A percentile compares a stretch with the other conserved stretches of the same genome.
phyloP scores from a whole-genome alignment of 805 yeast genomes.

The Suhomyces emberorum region DNA sequence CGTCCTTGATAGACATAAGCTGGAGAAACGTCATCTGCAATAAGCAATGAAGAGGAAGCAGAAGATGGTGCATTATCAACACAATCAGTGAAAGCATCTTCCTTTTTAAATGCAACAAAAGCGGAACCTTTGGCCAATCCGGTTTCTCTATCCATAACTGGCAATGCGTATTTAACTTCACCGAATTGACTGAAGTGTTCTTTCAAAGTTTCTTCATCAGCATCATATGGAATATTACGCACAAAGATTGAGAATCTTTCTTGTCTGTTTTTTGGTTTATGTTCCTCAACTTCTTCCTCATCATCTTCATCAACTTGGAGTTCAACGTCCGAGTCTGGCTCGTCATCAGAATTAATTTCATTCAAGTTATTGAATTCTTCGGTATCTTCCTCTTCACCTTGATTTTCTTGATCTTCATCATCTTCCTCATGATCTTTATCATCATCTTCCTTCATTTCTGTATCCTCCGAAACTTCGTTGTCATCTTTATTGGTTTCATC shows the following conservation, averaged over 20 bases:
- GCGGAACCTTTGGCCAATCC: constrained; percentile 93
- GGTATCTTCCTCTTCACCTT: constrained; percentile 27
- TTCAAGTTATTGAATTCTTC: constrained; percentile 30
- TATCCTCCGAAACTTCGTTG: constrained; percentile 40
- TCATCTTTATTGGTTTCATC: constrained; percentile 36
- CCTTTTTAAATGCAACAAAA: constrained; percentile 76
- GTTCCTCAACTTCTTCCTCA: constrained; percentile 24
- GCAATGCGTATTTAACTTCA: constrained; percentile 85
- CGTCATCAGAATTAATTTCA: constrained; percentile 32
- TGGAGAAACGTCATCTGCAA: constrained; percentile 90
- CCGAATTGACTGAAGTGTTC: constrained; percentile 86
- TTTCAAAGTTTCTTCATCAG: constrained; percentile 71
- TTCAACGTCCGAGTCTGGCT: constrained; percentile 27
- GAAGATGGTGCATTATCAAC: constrained; percentile 74
- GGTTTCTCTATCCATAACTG: constrained; percentile 82
- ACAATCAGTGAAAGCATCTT: constrained; percentile 64
- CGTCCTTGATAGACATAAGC: constrained; percentile 91
- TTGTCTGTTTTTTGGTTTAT: constrained; percentile 52
- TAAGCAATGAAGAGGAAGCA: constrained; percentile 58
- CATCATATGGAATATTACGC: constrained; percentile 92
- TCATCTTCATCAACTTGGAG: constrained; percentile 33
- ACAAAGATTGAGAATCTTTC: constrained; percentile 77
- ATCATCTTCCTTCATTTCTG: constrained; percentile 33
- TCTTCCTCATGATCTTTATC: constrained; percentile 35
- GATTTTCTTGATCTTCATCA: constrained; percentile 21